Conservation (phyloP, 2,329 filamentous ascomycete genomes). For the Drechslerella coelobrocha region DNA sequence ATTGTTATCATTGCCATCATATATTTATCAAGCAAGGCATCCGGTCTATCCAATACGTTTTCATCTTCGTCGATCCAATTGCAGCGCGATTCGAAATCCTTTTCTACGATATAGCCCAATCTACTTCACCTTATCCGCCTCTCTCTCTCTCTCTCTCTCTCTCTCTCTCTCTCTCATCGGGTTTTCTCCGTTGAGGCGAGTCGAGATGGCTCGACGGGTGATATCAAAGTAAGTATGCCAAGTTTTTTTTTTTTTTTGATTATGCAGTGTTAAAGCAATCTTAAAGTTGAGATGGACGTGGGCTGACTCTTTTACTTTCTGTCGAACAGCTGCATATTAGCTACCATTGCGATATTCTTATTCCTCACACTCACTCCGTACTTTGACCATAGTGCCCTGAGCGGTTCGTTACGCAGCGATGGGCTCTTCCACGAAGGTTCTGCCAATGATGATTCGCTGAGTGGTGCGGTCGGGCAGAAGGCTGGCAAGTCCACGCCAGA, state of each 20-base stretch:
- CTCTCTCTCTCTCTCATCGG: background rate
- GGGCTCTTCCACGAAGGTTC: constrained; percentile 38
- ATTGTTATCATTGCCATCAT: no score
- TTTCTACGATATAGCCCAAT: no score
- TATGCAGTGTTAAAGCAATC: no score
- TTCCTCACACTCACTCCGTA: constrained; percentile 53
- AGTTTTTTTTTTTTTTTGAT: no score
- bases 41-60: no score
- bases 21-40: no score
- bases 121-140: no score
- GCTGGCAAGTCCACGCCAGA: constrained; percentile 40
- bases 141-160: no score
- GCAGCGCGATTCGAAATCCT: no score
- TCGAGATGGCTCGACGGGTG: constrained; percentile 44
- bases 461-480: constrained; percentile 50
- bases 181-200: no score
- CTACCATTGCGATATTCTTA: constrained; percentile 51
- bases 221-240: constrained; percentile 36
- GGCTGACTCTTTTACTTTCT: background rate
- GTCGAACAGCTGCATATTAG: constrained; percentile 49
- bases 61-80: no score
- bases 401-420: constrained; percentile 9
- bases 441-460: constrained; percentile 41
- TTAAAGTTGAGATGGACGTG: no score
- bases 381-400: constrained; percentile 38